Evolutionary conservation across 257 asterid genomes (phyloP).

Genomic region (Solanum virginianum): DNA sequence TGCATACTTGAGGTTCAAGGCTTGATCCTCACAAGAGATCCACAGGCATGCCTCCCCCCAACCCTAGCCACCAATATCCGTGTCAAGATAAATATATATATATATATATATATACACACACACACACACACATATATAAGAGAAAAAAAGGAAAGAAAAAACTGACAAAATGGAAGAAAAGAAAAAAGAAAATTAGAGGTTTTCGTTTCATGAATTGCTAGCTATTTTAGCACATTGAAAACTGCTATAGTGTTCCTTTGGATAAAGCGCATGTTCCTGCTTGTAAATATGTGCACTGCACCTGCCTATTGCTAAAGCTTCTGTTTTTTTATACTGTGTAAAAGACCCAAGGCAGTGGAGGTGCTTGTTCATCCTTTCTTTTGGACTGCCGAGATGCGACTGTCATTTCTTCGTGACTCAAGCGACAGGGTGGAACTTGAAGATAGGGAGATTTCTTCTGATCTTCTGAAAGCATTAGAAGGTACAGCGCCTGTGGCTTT

Average conservation of each 20-base stretch:
- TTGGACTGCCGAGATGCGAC: conserved; percentile 82
- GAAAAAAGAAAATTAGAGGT: background rate
- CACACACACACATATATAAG: no score
- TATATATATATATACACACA: no score
- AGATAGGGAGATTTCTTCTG: conserved; percentile 54
- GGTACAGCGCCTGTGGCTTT: conserved; percentile 51
- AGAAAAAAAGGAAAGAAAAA: background rate
- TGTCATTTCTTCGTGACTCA: conserved; percentile 80
- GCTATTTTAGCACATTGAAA: background rate
- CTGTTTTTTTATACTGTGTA: background rate
- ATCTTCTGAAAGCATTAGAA: conserved; percentile 60
- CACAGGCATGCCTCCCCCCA: background rate
- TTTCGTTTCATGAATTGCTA: background rate
- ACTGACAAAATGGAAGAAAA: background rate
- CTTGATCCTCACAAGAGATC: background rate
- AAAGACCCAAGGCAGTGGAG: conserved; percentile 66
- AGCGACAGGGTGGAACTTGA: conserved; percentile 93
- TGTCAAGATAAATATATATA: background rate
- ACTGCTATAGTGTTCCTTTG: background rate
- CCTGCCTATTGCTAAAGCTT: background rate
- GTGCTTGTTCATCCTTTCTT: conserved; percentile 83
- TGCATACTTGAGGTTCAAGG: background rate
- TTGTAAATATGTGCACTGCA: background rate
- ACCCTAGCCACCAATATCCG: background rate
- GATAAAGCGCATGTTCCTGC: background rate